phyloP scores from a whole-genome alignment of 2,329 filamentous ascomycete genomes.

The Apiospora koreana region DNA sequence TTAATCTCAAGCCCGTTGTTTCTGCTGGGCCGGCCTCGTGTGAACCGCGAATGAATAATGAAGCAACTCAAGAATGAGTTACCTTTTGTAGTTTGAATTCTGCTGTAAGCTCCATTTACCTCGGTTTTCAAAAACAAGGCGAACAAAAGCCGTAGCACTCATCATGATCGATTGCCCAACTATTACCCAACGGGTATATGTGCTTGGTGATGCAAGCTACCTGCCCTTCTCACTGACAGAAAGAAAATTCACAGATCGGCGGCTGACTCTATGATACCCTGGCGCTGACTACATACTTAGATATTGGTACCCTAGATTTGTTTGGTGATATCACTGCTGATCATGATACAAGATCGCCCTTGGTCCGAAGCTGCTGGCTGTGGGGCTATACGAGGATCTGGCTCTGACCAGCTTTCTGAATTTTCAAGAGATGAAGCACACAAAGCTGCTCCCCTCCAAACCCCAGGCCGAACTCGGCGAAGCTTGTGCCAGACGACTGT shows the following conservation, averaged over 20 bases:
- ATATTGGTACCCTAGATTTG: neutral
- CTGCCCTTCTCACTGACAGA: too few species aligned
- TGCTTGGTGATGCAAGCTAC: neutral
- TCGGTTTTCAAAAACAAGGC: neutral
- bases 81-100: too few species aligned
- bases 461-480: neutral
- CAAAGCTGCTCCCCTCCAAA: neutral
- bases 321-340: neutral
- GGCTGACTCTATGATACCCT: neutral
- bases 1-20: too few species aligned
- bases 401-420: neutral
- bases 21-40: too few species aligned
- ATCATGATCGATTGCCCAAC: neutral
- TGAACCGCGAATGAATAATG: too few species aligned
- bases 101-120: neutral
- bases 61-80: too few species aligned
- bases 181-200: neutral
- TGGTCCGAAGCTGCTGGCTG: neutral
- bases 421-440: neutral
- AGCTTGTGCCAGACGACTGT: neutral
- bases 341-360: neutral
- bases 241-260: neutral
- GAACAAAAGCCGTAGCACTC: neutral
- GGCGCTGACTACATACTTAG: neutral
- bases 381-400: neutral